phyloP scores from a whole-genome alignment of 768 basidiomycete genomes.

The Austroboletus eburneus region DNA sequence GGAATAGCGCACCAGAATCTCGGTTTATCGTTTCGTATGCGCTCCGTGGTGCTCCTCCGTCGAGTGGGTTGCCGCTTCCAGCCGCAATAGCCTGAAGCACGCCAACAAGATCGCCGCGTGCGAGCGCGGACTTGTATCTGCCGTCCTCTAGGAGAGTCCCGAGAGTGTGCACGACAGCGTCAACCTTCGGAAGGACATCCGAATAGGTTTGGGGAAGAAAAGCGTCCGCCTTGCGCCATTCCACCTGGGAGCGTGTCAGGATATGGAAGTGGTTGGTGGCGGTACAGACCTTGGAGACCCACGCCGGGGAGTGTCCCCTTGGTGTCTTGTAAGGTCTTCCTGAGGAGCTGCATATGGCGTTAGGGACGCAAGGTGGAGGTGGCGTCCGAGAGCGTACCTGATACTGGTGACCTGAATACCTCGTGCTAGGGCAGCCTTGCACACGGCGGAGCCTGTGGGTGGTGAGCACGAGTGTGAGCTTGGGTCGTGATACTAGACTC shows the following conservation, averaged over 20 bases:
- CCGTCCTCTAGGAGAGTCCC: constrained; percentile 83
- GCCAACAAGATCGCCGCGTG: constrained; percentile 50
- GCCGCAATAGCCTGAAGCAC: constrained; percentile 47
- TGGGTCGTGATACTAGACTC: constrained; percentile 9
- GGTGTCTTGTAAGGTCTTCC: constrained; percentile 82
- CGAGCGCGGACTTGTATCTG: constrained; percentile 73
- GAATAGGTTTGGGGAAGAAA: constrained; percentile 71
- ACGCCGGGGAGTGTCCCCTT: constrained; percentile 87
- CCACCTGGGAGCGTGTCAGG: constrained; percentile 50
- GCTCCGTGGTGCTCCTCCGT: constrained; percentile 36
- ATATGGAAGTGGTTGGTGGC: constrained; percentile 1
- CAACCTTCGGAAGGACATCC: constrained; percentile 58
- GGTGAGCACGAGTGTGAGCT: too few relatives aligned
- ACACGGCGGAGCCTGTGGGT: constrained; percentile 82
- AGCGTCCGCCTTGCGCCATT: constrained; percentile 85
- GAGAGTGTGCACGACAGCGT: constrained; percentile 89
- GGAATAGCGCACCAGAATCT: constrained; percentile 69
- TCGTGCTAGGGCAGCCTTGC: constrained; percentile 76
- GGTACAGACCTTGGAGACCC: constrained; percentile 65
- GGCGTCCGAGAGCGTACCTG: constrained; percentile 45
- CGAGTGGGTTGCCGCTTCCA: constrained; percentile 56
- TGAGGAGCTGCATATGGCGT: constrained; percentile 57
- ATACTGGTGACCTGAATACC: constrained; percentile 89
- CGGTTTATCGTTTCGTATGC: constrained; percentile 83
- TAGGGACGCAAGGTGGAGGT: neutral